Evolutionary conservation across 495 filamentous ascomycete genomes (phyloP).

Genomic region (Talaromyces trachyspermus): DNA sequence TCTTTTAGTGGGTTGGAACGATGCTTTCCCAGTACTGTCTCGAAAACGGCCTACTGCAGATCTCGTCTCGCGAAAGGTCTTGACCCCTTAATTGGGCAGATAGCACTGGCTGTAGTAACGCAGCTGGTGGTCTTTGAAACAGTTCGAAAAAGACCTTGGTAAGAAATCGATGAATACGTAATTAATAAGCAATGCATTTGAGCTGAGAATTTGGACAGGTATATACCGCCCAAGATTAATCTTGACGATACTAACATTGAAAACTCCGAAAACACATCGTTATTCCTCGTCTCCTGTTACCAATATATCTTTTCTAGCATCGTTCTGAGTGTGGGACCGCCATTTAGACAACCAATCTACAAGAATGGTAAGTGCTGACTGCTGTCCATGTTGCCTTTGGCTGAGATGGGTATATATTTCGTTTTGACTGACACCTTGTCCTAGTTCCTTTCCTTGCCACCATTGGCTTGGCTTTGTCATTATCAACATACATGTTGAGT

Average conservation of each 20-base stretch:
- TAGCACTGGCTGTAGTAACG: constrained; percentile 68
- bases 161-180: constrained; percentile 12
- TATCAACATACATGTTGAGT: constrained; percentile 72
- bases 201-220: constrained; percentile 42
- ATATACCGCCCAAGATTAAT: constrained; percentile 67
- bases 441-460: constrained; percentile 76
- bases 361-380: constrained; percentile 60
- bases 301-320: constrained; percentile 89
- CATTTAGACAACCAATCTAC: constrained; percentile 75
- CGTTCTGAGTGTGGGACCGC: constrained; percentile 80
- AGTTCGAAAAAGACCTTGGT: constrained; percentile 76
- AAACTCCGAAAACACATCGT: constrained; percentile 85
- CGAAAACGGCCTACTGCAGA: constrained; percentile 85
- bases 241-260: constrained; percentile 70
- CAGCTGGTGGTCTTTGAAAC: constrained; percentile 66
- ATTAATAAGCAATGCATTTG: constrained; percentile 1
- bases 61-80: constrained; percentile 86
- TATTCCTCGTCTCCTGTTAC: constrained; percentile 87
- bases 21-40: constrained; percentile 68
- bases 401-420: too few species aligned
- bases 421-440: constrained; percentile 7
- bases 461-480: constrained; percentile 54
- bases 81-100: constrained; percentile 89
- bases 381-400: too few species aligned
- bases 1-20: constrained; percentile 84